These are phyloP conservation scores for Arthrobotrys pseudoclavata DNA, from an alignment of 2,329 filamentous ascomycete species.

Conservation along the genomic window DNA sequence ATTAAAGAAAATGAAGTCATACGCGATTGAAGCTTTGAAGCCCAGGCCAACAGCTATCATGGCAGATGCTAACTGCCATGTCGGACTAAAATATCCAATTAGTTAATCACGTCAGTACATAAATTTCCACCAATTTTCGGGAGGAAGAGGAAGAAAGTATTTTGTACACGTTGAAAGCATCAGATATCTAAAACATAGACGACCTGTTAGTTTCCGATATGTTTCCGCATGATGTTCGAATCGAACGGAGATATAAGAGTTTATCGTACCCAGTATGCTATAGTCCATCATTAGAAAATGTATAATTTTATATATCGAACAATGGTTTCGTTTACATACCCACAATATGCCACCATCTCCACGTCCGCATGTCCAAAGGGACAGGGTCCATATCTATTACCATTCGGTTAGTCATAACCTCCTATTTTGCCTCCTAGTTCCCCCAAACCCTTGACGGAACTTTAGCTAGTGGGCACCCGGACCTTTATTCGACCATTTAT, in stretches of 20 bases:
- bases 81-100: constrained; percentile 38
- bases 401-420: constrained; percentile 55
- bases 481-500: constrained; percentile 61
- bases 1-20: constrained; percentile 60
- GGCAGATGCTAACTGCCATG: constrained; percentile 58
- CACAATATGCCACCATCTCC: constrained; percentile 68
- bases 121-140: not conserved
- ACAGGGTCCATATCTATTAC: constrained; percentile 60
- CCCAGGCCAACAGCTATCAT: constrained; percentile 58
- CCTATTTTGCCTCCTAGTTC: constrained; percentile 14
- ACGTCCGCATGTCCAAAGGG: constrained; percentile 68
- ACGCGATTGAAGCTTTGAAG: constrained; percentile 59
- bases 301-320: constrained; percentile 7
- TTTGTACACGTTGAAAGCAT: constrained; percentile 56
- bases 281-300: not conserved
- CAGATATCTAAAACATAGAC: constrained; percentile 46
- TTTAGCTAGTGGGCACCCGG: constrained; percentile 1
- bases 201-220: constrained; percentile 23
- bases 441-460: not conserved
- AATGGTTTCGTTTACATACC: constrained; percentile 38
- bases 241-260: not conserved
- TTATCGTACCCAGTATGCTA: constrained; percentile 54
- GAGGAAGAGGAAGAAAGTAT: not conserved
- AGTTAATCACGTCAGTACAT: constrained; percentile 16
- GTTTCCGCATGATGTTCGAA: constrained; percentile 2